Evolutionary conservation across 306 rosid species (phyloP).

Genomic region (Styphnolobium japonicum): DNA sequence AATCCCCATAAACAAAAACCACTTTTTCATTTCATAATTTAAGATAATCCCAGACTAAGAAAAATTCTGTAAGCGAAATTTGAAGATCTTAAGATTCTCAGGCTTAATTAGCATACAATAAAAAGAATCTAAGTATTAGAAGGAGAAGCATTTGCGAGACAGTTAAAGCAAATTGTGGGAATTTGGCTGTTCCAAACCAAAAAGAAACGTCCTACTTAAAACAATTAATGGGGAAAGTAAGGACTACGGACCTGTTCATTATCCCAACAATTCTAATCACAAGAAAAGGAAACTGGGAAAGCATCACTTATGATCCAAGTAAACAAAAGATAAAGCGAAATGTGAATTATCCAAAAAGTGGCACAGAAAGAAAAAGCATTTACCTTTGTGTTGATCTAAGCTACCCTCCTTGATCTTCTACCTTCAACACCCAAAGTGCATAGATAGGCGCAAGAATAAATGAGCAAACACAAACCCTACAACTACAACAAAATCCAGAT

Average conservation of each 20-base stretch:
- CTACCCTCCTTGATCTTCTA: conserved; percentile 64
- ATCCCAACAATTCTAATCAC: conserved; percentile 33
- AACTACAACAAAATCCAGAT: conserved; percentile 60
- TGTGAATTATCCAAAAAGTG: conserved; percentile 36
- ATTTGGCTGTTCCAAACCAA: conserved; percentile 22
- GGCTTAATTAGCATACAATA: conserved; percentile 19
- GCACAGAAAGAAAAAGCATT: conserved; percentile 50
- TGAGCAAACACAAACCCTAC: conserved; percentile 53
- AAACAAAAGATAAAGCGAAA: conserved; percentile 59
- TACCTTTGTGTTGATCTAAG: conserved; percentile 66
- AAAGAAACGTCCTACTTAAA: conserved; percentile 2
- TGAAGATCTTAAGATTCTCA: conserved; percentile 15
- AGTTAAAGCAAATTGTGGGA: conserved; percentile 25
- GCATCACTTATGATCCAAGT: conserved; percentile 89
- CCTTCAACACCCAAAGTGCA: conserved; percentile 62
- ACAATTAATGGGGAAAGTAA: conserved; percentile 38
- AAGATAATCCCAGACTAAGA: conserved; percentile 9
- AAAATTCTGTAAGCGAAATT: neutral
- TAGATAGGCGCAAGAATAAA: conserved; percentile 46
- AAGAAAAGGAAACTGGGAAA: conserved; percentile 38
- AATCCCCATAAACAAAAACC: neutral
- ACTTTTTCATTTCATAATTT: no score
- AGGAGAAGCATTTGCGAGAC: neutral
- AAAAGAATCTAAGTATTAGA: conserved; percentile 1
- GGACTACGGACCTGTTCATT: conserved; percentile 24